Evolutionary conservation across 2,329 filamentous ascomycete genomes (phyloP).

Genomic region (Coniochaeta hoffmannii): DNA sequence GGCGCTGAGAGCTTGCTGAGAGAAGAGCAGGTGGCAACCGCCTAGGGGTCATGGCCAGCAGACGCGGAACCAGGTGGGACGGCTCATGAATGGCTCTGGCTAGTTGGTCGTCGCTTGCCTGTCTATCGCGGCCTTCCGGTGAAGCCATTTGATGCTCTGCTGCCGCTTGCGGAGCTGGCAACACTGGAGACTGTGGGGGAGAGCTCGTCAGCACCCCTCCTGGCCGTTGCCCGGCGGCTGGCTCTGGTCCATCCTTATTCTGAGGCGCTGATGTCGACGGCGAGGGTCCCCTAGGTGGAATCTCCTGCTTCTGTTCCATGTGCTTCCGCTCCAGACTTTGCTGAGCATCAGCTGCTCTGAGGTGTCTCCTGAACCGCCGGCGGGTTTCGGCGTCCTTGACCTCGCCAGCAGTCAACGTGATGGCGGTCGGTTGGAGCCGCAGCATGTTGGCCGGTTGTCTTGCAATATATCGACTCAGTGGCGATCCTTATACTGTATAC

Average conservation of each 20-base stretch:
- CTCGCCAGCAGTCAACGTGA: conserved; percentile 32
- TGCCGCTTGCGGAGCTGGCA: not conserved
- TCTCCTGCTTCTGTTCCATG: not conserved
- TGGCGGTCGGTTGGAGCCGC: conserved; percentile 29
- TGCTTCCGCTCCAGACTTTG: not conserved
- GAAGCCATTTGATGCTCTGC: not conserved
- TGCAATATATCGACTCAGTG: not conserved
- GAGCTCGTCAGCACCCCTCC: not conserved
- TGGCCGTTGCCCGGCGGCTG: not conserved
- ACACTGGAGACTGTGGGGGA: not conserved
- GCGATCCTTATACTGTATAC: not conserved
- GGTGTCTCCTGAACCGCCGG: conserved; percentile 23
- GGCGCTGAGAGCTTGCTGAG: not conserved
- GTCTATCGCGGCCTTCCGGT: not conserved
- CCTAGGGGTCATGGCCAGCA: not conserved
- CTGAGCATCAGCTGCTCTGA: conserved; percentile 12
- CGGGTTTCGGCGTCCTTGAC: conserved; percentile 30
- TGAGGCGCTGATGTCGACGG: not conserved
- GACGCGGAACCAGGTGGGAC: not conserved
- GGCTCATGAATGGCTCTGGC: not conserved
- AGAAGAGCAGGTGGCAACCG: not conserved
- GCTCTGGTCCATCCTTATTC: not conserved
- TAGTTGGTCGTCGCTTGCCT: not conserved
- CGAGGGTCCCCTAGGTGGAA: not conserved
- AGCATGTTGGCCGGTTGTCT: conserved; percentile 24